phyloP scores from a whole-genome alignment of 164 flowering plant species.

The Aristolochia contorta region DNA sequence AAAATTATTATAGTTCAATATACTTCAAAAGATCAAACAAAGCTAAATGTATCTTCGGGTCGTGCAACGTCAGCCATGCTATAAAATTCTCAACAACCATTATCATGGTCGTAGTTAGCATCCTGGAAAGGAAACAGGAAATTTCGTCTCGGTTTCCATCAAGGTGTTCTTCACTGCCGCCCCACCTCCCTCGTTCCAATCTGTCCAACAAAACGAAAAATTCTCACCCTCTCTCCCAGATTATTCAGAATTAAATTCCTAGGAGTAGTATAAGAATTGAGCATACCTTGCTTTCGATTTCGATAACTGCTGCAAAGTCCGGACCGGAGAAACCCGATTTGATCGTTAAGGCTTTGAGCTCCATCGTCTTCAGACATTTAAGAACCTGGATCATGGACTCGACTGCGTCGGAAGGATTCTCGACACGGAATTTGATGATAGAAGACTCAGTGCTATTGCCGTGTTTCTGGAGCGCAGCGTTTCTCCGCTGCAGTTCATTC shows the following conservation, averaged over 20 bases:
- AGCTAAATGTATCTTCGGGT: no score
- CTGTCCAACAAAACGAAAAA: not conserved
- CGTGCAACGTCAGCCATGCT: no score
- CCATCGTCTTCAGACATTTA: conserved; percentile 24
- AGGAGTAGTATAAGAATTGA: not conserved
- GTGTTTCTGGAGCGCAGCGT: conserved; percentile 13
- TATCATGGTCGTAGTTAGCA: not conserved
- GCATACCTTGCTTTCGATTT: conserved; percentile 23
- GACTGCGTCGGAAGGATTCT: conserved; percentile 24
- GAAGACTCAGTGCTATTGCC: conserved; percentile 1
- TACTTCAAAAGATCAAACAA: no score
- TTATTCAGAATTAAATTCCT: not conserved
- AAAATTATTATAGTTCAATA: no score
- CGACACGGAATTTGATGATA: conserved; percentile 18
- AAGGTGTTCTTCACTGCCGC: not conserved
- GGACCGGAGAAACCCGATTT: conserved; percentile 17
- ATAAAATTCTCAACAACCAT: no score
- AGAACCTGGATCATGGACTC: conserved; percentile 37
- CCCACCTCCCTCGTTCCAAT: not conserved
- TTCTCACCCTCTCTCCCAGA: not conserved
- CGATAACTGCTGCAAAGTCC: conserved; percentile 21
- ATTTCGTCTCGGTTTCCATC: conserved; percentile 2
- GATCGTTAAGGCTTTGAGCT: conserved; percentile 15
- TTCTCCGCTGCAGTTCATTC: conserved; percentile 23
- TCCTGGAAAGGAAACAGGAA: not conserved